Conservation (phyloP, 2,329 filamentous ascomycete species). For the Colletotrichum tropicale region DNA sequence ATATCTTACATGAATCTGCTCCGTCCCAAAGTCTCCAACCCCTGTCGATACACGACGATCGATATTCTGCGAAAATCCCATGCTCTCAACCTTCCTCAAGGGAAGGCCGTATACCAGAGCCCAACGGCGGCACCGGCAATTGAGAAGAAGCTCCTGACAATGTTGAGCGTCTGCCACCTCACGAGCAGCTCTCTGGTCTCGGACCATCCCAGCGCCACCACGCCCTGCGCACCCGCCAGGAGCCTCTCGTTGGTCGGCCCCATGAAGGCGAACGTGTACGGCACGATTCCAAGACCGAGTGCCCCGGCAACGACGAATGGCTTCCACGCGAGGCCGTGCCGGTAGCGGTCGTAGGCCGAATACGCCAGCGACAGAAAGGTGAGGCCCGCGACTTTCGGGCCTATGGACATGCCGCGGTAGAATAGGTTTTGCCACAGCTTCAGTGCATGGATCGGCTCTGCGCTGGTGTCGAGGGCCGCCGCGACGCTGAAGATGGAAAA, state of each 20-base stretch:
- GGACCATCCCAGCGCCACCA: background rate
- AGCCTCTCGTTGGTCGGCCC: conserved; percentile 38
- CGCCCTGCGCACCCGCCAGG: conserved; percentile 20
- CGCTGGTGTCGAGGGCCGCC: conserved; percentile 27
- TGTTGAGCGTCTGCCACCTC: conserved; percentile 20
- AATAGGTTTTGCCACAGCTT: conserved; percentile 42
- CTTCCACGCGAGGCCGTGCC: conserved; percentile 34
- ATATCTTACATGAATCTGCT: background rate
- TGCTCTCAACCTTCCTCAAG: background rate
- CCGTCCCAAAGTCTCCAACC: background rate
- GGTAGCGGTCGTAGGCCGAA: conserved; percentile 36
- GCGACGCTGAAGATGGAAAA: conserved; percentile 40
- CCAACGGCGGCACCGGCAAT: conserved; percentile 8
- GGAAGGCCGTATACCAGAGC: conserved; percentile 9
- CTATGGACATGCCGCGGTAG: conserved; percentile 36
- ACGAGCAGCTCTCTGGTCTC: conserved; percentile 13
- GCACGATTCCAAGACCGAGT: conserved; percentile 41
- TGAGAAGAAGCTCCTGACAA: conserved; percentile 2
- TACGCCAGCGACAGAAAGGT: conserved; percentile 38
- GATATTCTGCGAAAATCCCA: background rate
- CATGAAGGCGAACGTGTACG: conserved; percentile 44
- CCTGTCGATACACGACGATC: background rate
- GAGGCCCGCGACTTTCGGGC: conserved; percentile 38
- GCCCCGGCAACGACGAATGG: conserved; percentile 34
- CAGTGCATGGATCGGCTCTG: conserved; percentile 31